These are phyloP conservation scores for Curvularia sp. DNA, from an alignment of 2,329 filamentous ascomycete species.

Conservation along the genomic window DNA sequence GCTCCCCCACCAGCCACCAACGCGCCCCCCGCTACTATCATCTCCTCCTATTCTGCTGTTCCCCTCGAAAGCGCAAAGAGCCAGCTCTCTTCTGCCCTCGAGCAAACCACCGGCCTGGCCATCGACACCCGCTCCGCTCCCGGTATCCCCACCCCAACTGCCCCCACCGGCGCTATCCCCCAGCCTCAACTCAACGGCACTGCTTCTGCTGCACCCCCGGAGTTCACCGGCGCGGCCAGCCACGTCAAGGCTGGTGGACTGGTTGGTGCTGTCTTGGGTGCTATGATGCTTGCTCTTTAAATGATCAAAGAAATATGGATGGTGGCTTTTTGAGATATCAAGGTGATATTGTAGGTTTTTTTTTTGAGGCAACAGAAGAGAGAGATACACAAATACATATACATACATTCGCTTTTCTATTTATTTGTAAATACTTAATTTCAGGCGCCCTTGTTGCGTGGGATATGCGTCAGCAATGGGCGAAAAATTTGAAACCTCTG, in stretches of 20 bases:
- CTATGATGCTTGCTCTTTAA: constrained; percentile 38
- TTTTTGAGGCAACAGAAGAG: neutral
- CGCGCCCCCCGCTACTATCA: constrained; percentile 23
- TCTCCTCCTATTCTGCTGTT: constrained; percentile 21
- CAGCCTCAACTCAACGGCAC: constrained; percentile 31
- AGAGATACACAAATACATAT: neutral
- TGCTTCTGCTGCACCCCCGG: constrained; percentile 23
- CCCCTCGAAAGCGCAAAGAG: constrained; percentile 21
- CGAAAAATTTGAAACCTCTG: neutral
- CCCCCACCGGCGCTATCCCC: constrained; percentile 31
- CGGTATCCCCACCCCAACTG: constrained; percentile 27
- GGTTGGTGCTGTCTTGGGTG: constrained; percentile 32
- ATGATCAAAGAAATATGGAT: neutral
- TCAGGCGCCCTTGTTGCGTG: neutral
- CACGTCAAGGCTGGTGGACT: constrained; percentile 33
- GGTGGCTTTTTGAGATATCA: too few species aligned
- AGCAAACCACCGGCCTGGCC: constrained; percentile 28
- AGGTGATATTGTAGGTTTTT: neutral
- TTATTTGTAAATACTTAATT: neutral
- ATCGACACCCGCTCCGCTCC: constrained; percentile 40
- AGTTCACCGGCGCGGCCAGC: constrained; percentile 42
- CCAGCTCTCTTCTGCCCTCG: constrained; percentile 28
- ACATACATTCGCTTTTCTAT: neutral
- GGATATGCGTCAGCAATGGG: neutral
- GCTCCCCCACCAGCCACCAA: constrained; percentile 29